Base-by-base conservation (phyloP, 2,329 filamentous ascomycete genomes). In the Claviceps citrina region DNA sequence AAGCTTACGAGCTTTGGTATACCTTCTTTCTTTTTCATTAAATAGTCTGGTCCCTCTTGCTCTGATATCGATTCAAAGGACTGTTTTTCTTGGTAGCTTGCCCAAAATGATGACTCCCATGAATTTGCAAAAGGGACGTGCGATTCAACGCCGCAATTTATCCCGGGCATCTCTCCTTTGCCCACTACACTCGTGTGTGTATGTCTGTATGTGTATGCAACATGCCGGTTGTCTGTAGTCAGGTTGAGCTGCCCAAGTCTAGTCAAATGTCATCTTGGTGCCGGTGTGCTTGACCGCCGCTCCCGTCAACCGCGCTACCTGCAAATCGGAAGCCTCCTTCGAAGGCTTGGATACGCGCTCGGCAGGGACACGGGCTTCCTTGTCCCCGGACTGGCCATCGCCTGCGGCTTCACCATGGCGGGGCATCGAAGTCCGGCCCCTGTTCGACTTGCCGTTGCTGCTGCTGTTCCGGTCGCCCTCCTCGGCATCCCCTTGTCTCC, bases 231-330 rank as follows among this genome's bases (percentile, higher is more conserved):
- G 22, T 24, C 20, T 36, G 33, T n/a, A 16, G 12, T 30, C 38
- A 30, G 15, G 28, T 35, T 27, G 9, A 38, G 20, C 22, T 6
- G 19, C 31, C 31, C 39, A 40, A 39, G 24, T 34, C 56, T 66
- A 81, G 53, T 87, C 84, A 62, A 94, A 93, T 1, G 76, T 84
- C 42, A 75, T 76, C 67, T 91, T 93, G 61, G 78, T 85, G 41
- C 87, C 87, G 47, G 79, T 71, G 7, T 73, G 70, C 59, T 82
- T 77, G 18, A 91, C 82, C 56, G 91, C 84, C 7, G 78, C 80
- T 43, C 83, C 84, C 32, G 79, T 87, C 48, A 86, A 71, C 52
- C 82, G 73, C 40, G 78, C 71, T 12, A 70, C 58, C 51, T 62
- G 51, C 41, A 70, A 60, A 39, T 73, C 67, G 38, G 60, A 60